Evolutionary conservation across 140 eudicot genomes (phyloP), one percentile per base, ranked within the genome.

Genomic region (Ambrosia hybrid): DNA sequence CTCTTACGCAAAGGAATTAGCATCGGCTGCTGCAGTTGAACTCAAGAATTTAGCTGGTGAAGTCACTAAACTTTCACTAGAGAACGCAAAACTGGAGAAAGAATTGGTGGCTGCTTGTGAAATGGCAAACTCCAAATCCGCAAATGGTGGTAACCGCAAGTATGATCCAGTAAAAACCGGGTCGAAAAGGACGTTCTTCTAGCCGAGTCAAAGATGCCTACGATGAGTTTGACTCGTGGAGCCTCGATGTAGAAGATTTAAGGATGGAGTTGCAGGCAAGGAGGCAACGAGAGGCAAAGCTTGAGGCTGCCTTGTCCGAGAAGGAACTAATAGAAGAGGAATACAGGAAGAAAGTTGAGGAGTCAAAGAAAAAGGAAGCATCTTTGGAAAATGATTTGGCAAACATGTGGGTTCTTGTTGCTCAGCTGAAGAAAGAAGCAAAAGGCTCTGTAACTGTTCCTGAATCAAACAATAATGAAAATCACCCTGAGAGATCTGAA

Each of bases 361-460:
- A 94, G 62, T 83, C 85, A 4, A 90, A 94, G 97, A 86, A 80
- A 73, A 83, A 89, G 79, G 99, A 94, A 83, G 90, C 92, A 0
- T 81, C 96, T 34, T 58, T 94, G 48, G 99, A 94, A 69, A 94
- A 88, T 72, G 99, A 94, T 74, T 68, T 94, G 57, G 99, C 99
- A 17, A 94, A 94, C 72, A 94, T 94, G 99, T 94, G 99, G 99
- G 96, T 94, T 72, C 92, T 94, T 76, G 99, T 94, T 77, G 99
- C 99, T 75, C 95, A 90, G 77, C 60, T 94, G 75, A 94, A 94
- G 83, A 94, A 86, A 75, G 97, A 94, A 26, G 85, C 71, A 21
- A 73, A 68, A 68, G 82, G 77, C 1, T 73, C 59, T 21, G 67
- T 48, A 11, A 48, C 53, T 48, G 53, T 68, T 46, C 82, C 73